Conservation (phyloP, 2,329 filamentous ascomycete species). For the Diaporthe velutina region DNA sequence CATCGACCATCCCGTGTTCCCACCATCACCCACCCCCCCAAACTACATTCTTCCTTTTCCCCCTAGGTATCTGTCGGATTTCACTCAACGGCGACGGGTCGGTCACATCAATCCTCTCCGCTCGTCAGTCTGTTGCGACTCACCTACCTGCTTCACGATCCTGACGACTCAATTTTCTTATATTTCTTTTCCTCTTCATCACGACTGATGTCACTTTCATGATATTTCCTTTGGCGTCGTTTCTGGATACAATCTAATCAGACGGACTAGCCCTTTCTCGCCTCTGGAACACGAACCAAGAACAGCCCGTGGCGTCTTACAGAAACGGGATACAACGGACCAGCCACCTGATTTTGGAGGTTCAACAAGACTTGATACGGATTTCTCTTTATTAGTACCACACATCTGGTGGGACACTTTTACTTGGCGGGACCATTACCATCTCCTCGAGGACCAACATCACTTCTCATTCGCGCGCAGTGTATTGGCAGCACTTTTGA, state of each 20-base stretch:
- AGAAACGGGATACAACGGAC: conserved; percentile 20
- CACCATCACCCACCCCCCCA: conserved; percentile 30
- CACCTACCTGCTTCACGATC: conserved; percentile 5
- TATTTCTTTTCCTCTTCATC: conserved; percentile 14
- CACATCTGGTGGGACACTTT: conserved; percentile 2
- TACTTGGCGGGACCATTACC: conserved; percentile 17
- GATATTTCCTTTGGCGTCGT: neutral
- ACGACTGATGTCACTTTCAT: conserved; percentile 6
- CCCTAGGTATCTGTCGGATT: conserved; percentile 6
- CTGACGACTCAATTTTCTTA: conserved; percentile 24
- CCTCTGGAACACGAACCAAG: conserved; percentile 3
- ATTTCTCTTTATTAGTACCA: conserved; percentile 21
- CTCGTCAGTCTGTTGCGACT: conserved; percentile 1
- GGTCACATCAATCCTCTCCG: conserved; percentile 3
- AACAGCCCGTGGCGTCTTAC: conserved; percentile 21
- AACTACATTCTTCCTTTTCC: conserved; percentile 24
- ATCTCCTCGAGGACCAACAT: neutral
- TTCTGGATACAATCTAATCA: conserved; percentile 25
- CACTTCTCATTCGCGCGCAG: conserved; percentile 10
- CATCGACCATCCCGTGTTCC: conserved; percentile 30
- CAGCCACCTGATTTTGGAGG: conserved; percentile 33
- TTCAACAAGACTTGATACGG: conserved; percentile 17
- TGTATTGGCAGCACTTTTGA: conserved; percentile 1
- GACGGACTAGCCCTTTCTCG: conserved; percentile 7
- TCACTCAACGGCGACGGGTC: conserved; percentile 4